phyloP scores from a whole-genome alignment of 2,329 filamentous ascomycete genomes.

The Ustilaginoidea virens region DNA sequence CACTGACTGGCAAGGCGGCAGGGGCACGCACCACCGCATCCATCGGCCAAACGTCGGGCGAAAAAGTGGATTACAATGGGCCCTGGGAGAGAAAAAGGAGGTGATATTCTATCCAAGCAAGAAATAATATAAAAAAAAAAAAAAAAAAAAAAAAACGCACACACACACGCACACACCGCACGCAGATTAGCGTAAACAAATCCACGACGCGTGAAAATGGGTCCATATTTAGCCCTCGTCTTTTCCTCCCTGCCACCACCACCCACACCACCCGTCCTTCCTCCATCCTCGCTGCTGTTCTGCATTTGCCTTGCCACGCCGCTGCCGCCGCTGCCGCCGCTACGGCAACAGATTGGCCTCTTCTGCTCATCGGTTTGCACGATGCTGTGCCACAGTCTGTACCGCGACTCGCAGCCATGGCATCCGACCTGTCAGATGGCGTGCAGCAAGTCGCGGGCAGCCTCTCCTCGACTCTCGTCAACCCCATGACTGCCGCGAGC shows the following conservation, averaged over 20 bases:
- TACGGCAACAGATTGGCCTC: conserved; percentile 9
- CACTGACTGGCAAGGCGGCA: too few species aligned
- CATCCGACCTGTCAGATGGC: conserved; percentile 24
- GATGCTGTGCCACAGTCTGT: conserved; percentile 19
- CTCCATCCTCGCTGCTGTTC: conserved; percentile 5
- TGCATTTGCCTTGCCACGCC: conserved; percentile 5
- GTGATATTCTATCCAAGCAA: too few species aligned
- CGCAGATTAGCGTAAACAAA: too few species aligned
- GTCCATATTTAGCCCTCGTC: conserved; percentile 5
- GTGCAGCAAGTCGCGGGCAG: conserved; percentile 16
- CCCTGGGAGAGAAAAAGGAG: too few species aligned
- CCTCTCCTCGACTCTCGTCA: conserved; percentile 18
- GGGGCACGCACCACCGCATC: too few species aligned
- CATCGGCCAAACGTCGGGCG: too few species aligned
- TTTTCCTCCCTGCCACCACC: conserved; percentile 6
- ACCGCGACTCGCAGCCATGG: conserved; percentile 21
- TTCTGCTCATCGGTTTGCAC: conserved; percentile 14
- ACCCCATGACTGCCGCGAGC: conserved; percentile 19
- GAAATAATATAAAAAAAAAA: background rate
- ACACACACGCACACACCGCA: too few species aligned
- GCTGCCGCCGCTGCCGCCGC: too few species aligned
- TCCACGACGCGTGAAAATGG: conserved; percentile 4
- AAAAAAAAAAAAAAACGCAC: background rate
- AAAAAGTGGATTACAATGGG: too few species aligned
- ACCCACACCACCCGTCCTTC: conserved; percentile 2